Percentiles rank a stretch among this genome's conserved stretches.
These are phyloP conservation scores for Stylosanthes scabra DNA, from an alignment of 331 rosid species.

Conservation along the genomic window DNA sequence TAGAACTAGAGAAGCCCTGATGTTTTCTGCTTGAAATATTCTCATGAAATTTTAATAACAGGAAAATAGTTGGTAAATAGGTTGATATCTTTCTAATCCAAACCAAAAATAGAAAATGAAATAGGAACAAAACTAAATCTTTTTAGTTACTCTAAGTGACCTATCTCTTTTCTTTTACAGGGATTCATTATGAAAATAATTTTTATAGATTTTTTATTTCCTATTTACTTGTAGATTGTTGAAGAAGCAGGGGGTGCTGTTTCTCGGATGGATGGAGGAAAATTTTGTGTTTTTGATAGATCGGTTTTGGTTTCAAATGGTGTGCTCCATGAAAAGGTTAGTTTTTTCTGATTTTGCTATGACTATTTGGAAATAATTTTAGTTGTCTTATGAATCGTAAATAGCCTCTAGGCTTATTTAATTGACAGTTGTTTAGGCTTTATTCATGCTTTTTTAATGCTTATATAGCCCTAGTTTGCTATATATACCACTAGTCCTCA, in stretches of 20 bases:
- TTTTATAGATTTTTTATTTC: constrained; percentile 5
- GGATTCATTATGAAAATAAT: constrained; percentile 18
- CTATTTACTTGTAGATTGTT: constrained; percentile 63
- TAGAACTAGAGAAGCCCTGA: too few relatives aligned
- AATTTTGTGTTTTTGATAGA: constrained; percentile 91
- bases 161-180: not conserved
- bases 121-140: too few relatives aligned
- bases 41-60: too few relatives aligned
- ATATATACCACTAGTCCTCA: not conserved
- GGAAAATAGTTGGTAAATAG: too few relatives aligned
- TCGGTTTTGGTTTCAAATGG: constrained; percentile 93
- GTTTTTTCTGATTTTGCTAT: constrained; percentile 30
- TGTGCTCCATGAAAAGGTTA: constrained; percentile 74
- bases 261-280: constrained; percentile 93
- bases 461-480: not conserved
- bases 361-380: too few relatives aligned
- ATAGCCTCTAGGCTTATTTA: not conserved
- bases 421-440: not conserved
- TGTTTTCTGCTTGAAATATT: too few relatives aligned
- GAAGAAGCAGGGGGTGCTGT: constrained; percentile 94
- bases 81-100: too few relatives aligned
- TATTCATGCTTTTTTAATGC: too few relatives aligned
- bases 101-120: too few relatives aligned
- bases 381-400: too few relatives aligned
- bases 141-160: too few relatives aligned